Base-by-base conservation (phyloP, 805 yeast species). In the Candida yuanshanica region DNA sequence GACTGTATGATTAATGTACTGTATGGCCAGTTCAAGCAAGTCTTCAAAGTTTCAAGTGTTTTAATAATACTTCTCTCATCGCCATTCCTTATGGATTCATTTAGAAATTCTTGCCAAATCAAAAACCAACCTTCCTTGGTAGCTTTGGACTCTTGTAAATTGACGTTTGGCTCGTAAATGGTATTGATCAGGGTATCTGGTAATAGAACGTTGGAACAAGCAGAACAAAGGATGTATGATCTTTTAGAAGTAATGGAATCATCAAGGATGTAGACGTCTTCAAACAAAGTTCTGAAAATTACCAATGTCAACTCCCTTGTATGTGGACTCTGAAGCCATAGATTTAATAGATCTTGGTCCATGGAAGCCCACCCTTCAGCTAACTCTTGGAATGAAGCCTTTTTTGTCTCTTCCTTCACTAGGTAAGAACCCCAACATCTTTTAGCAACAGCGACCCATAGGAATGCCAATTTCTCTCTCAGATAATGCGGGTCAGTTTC, bases 371-470 rank as follows among this genome's bases (percentile, higher is more conserved):
- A 93, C 17, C 95, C 84, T 45, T 74, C 77, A 10, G 66, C 48
- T 24, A 74, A 63, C 39, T 79, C 80, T 40, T 71, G 69, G n/a
- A 69, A 80, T 5, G 64, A 63, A 3, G 65, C 52, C 42, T 53
- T 55, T 11, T 50, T 56, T n/a, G 48, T 48, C 17, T 59, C 65
- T 25, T 52, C 55, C 3, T 48, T 41, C 10, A 62, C 70, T n/a
- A 84, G 62, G 45, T 75, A 79, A 29, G 76, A 69, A 14, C 97
- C 96, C 99, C 99, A 93, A 23, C 80, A 73, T 43, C 95, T 72
- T 56, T 93, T 93, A 10, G 96, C 95, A 7, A 93, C 69, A 33
- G 85, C 82, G 1, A 86, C 96, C 97, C 98, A 90, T 20, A 93
- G 64, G 48, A 77, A 83, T 12, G 97, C 95, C 32, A 90, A 57